Conservation (phyloP, 108 stramenopile species). For the Pseudonitzschia delicatissima region DNA sequence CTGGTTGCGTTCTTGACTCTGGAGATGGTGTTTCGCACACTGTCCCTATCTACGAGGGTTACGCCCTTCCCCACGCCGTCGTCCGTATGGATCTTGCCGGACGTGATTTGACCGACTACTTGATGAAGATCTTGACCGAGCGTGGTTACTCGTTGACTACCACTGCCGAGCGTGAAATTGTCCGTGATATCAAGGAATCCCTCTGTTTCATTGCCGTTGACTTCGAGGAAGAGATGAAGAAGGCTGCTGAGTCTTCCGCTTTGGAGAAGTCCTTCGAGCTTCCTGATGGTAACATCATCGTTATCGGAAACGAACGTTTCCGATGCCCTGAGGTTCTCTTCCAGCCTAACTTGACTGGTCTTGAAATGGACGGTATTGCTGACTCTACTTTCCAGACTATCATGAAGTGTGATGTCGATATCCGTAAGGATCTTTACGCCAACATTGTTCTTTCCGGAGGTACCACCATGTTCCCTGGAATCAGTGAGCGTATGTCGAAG, state of each 20-base stretch:
- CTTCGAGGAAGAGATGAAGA: conserved; percentile 93
- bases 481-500: conserved; percentile 99
- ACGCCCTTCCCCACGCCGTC: conserved; percentile 95
- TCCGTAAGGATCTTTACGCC: conserved; percentile 95
- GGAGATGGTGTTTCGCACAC: conserved; percentile 96
- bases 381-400: conserved; percentile 99
- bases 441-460: conserved; percentile 94
- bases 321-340: conserved; percentile 93
- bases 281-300: conserved; percentile 93
- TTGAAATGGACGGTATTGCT: conserved; percentile 97
- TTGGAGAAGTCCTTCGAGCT: conserved; percentile 93
- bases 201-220: conserved; percentile 91
- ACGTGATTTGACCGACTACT: conserved; percentile 92
- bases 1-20: conserved; percentile 93
- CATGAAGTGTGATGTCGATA: conserved; percentile 99
- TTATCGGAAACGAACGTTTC: conserved; percentile 92
- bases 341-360: conserved; percentile 96
- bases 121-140: conserved; percentile 95
- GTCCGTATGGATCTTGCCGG: conserved; percentile 93
- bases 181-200: conserved; percentile 92
- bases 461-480: conserved; percentile 99
- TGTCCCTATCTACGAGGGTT: conserved; percentile 96
- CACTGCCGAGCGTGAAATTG: conserved; percentile 93
- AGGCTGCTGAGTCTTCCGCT: conserved; percentile 88
- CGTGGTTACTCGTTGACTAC: conserved; percentile 93